Percentiles rank a stretch among this genome's conserved stretches.
Conservation (phyloP, 1,284 basidiomycete species). For the Gomphus sp. region DNA sequence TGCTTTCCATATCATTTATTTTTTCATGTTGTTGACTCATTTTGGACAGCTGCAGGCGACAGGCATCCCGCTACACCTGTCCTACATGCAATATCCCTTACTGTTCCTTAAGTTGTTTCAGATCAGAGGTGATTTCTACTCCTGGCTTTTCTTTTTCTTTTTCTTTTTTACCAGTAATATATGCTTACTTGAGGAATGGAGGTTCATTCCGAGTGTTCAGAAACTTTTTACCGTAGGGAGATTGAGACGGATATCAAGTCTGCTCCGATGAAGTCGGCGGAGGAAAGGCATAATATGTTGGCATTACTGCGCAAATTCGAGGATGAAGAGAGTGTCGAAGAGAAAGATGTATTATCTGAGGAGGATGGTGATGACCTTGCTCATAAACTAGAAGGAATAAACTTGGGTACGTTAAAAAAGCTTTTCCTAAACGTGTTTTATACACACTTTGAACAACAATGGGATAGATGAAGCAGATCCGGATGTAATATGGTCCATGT, state of each 20-base stretch:
- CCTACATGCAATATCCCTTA: conserved; percentile 72
- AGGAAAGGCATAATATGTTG: conserved; percentile 56
- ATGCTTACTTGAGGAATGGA: conserved; percentile 19
- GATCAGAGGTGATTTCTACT: conserved; percentile 44
- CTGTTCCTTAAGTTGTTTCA: conserved; percentile 72
- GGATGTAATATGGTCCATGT: conserved; percentile 54
- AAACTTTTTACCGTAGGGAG: conserved; percentile 66
- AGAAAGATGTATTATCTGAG: conserved; percentile 27
- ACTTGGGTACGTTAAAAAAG: conserved; percentile 49
- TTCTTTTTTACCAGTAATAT: background rate
- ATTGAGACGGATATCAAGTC: conserved; percentile 51
- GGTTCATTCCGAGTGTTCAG: conserved; percentile 64
- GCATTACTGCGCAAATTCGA: conserved; percentile 64
- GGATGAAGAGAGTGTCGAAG: conserved; percentile 39
- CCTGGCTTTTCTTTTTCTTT: no score
- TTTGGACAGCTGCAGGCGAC: conserved; percentile 59
- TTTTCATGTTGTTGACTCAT: no score
- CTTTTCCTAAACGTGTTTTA: background rate
- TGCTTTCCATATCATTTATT: conserved; percentile 1
- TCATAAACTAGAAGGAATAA: conserved; percentile 42
- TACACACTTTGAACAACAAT: conserved; percentile 5
- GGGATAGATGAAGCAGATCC: conserved; percentile 40
- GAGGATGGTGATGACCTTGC: conserved; percentile 36
- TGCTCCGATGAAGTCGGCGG: conserved; percentile 39
- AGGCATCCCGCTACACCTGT: conserved; percentile 71